Percentiles rank a stretch among this genome's conserved stretches.
Conservation (phyloP, 1,139 yeast genomes). For the Hansenula lynferdii region DNA sequence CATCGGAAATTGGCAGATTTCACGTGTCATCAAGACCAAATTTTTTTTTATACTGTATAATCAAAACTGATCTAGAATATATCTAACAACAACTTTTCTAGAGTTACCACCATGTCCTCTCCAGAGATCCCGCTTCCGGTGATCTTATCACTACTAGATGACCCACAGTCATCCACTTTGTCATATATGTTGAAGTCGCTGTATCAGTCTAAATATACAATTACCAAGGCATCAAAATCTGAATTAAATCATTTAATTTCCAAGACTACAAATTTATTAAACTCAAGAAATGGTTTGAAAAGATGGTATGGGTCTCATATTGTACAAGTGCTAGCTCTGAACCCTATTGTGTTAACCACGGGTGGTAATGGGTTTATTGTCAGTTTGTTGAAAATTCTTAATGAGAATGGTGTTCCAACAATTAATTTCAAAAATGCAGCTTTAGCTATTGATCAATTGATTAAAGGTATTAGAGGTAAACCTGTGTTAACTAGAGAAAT, state of each 20-base stretch:
- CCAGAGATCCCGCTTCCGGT: conserved; percentile 26
- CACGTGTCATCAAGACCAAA: neutral
- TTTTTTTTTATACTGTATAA: too few species aligned
- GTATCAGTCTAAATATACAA: conserved; percentile 26
- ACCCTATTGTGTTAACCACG: conserved; percentile 48
- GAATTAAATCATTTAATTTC: conserved; percentile 55
- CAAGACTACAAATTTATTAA: conserved; percentile 48
- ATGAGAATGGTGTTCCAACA: conserved; percentile 26
- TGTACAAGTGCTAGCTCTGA: conserved; percentile 42
- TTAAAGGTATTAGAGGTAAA: conserved; percentile 65
- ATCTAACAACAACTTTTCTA: too few species aligned
- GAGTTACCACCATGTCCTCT: conserved; percentile 10
- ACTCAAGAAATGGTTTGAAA: conserved; percentile 39
- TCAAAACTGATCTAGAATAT: too few species aligned
- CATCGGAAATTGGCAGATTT: neutral
- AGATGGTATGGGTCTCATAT: conserved; percentile 65
- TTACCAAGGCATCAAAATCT: conserved; percentile 39
- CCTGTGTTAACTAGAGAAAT: conserved; percentile 82
- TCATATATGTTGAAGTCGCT: conserved; percentile 27
- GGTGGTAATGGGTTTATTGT: conserved; percentile 59
- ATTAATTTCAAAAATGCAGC: conserved; percentile 42
- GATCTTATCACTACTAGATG: conserved; percentile 27
- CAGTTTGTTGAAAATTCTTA: conserved; percentile 48
- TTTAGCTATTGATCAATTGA: conserved; percentile 43
- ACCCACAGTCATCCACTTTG: conserved; percentile 27